Evolutionary conservation across 768 basidiomycete genomes (phyloP).

Genomic region (Kwoniella europaea): DNA sequence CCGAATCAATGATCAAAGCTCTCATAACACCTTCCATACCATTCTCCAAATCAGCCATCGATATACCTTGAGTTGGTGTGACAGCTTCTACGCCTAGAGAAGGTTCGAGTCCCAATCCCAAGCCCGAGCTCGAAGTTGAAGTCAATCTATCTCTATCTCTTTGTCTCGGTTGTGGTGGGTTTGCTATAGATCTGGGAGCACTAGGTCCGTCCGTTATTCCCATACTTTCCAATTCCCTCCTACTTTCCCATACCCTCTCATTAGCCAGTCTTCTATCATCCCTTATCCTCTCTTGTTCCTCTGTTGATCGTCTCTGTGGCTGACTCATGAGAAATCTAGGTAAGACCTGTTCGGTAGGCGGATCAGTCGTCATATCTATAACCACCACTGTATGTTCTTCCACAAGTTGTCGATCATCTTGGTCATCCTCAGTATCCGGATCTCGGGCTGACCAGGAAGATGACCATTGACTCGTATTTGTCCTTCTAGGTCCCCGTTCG

Average conservation of each 20-base stretch:
- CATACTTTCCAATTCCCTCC: conserved; percentile 2
- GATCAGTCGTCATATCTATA: conserved; percentile 20
- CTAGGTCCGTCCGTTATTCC: no score
- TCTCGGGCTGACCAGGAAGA: neutral
- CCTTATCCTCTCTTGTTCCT: conserved; percentile 12
- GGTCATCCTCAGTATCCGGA: neutral
- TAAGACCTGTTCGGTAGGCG: neutral
- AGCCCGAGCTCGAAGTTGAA: neutral
- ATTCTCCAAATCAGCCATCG: conserved; percentile 10
- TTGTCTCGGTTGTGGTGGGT: neutral
- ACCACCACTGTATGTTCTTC: conserved; percentile 20
- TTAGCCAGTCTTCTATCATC: conserved; percentile 17
- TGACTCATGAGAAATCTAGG: conserved; percentile 2
- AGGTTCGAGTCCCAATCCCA: conserved; percentile 5
- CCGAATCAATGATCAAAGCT: conserved; percentile 4
- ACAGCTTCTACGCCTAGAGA: neutral
- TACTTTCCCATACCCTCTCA: conserved; percentile 11
- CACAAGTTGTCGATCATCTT: neutral
- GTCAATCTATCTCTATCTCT: neutral
- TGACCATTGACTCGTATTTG: neutral
- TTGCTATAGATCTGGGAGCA: no score
- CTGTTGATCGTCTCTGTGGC: conserved; percentile 13
- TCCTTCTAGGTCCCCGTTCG: neutral
- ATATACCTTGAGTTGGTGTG: conserved; percentile 23
- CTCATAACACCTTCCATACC: conserved; percentile 20